Evolutionary conservation across 208 protist genomes (phyloP).

Genomic region (Leishmania guyanensis): DNA sequence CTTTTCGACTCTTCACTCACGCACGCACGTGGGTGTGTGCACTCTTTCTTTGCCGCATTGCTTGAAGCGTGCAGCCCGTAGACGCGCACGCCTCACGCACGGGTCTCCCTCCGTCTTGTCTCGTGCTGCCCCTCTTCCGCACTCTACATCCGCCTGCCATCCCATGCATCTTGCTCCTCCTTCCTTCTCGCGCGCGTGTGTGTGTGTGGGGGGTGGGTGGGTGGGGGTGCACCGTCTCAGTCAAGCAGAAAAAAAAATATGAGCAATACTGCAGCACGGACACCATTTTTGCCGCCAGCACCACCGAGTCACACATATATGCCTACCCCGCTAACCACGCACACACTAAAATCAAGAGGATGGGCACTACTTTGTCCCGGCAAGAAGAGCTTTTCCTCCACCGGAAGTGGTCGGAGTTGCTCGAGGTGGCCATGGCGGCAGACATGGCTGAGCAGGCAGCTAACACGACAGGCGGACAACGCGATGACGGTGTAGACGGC

Average conservation of each 20-base stretch:
- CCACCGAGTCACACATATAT: not conserved
- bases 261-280: not conserved
- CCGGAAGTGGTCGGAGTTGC: slow-evolving; percentile 54
- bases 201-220: too few species aligned
- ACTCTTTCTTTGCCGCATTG: not conserved
- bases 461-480: not conserved
- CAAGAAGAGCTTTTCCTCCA: slow-evolving; percentile 78
- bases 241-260: not conserved
- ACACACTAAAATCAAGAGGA: slow-evolving; percentile 13
- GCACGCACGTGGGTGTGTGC: not conserved
- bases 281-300: not conserved
- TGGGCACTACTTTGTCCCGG: slow-evolving; percentile 64
- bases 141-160: not conserved
- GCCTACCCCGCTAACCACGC: not conserved
- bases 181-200: not conserved
- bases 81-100: not conserved
- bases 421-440: slow-evolving; percentile 50
- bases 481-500: not conserved
- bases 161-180: not conserved
- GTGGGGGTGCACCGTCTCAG: not conserved
- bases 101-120: not conserved
- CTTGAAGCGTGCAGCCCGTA: not conserved
- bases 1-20: not conserved
- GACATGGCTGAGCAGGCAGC: slow-evolving; percentile 24
- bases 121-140: not conserved